Conservation (phyloP, 768 basidiomycete genomes). For the Strobilomyces confusus region DNA sequence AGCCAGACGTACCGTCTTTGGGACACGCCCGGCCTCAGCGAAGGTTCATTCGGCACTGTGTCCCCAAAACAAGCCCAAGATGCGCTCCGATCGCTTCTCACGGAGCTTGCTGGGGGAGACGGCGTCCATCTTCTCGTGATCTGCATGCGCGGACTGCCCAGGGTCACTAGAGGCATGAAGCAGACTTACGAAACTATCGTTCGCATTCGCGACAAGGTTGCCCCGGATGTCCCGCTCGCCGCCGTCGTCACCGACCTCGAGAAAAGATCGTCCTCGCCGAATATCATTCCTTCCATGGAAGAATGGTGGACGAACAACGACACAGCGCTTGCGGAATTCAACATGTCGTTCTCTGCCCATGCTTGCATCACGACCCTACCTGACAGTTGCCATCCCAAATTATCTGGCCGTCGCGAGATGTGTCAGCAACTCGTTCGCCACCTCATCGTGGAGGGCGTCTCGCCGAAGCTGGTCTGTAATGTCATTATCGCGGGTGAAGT, state of each 20-base stretch:
- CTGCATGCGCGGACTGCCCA: slow-evolving; percentile 27
- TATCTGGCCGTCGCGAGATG: slow-evolving; percentile 16
- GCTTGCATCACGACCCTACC: slow-evolving; percentile 21
- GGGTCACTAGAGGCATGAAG: slow-evolving; percentile 26
- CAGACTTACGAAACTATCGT: slow-evolving; percentile 23
- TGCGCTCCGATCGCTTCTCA: slow-evolving; percentile 25
- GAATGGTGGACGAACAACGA: slow-evolving; percentile 39
- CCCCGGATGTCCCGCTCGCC: slow-evolving; percentile 20
- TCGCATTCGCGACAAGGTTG: slow-evolving; percentile 18
- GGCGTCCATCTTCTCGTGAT: slow-evolving; percentile 26
- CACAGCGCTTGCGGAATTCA: slow-evolving; percentile 19
- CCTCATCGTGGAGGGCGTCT: slow-evolving; percentile 16
- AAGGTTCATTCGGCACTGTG: slow-evolving; percentile 23
- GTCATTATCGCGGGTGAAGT: slow-evolving; percentile 24
- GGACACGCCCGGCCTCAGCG: slow-evolving; percentile 33
- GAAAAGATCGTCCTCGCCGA: slow-evolving; percentile 16
- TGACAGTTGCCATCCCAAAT: slow-evolving; percentile 20
- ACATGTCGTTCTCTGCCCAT: slow-evolving; percentile 32
- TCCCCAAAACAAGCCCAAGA: slow-evolving; percentile 23
- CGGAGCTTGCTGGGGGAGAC: slow-evolving; percentile 14
- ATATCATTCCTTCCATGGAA: slow-evolving; percentile 28
- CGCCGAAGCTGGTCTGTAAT: slow-evolving; percentile 21
- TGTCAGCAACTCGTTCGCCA: slow-evolving; percentile 16
- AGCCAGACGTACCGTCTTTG: slow-evolving; percentile 24
- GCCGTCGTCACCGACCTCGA: slow-evolving; percentile 33